Evolutionary conservation across 2,329 filamentous ascomycete genomes (phyloP).

Genomic region (Periconia macrospinosa): DNA sequence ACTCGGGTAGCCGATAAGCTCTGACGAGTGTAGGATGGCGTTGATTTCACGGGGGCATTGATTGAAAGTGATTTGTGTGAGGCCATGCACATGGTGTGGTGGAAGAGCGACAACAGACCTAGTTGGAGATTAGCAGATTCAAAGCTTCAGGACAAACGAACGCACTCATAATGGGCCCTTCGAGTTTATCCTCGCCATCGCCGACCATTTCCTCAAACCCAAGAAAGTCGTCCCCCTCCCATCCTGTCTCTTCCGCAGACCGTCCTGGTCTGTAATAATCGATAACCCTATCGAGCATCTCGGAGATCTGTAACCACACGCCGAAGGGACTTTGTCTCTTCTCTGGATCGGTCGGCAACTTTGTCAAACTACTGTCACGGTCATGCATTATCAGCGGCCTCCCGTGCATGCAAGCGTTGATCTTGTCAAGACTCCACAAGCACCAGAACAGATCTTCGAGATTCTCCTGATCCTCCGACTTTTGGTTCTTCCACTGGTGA

Average conservation of each 20-base stretch:
- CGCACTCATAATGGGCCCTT: slow-evolving; percentile 38
- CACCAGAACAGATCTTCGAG: slow-evolving; percentile 54
- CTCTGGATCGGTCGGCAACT: slow-evolving; percentile 45
- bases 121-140: slow-evolving; percentile 11
- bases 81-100: slow-evolving; percentile 59
- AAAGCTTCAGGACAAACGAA: slow-evolving; percentile 6
- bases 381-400: slow-evolving; percentile 53
- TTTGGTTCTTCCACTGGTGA: slow-evolving; percentile 43
- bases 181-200: slow-evolving; percentile 41
- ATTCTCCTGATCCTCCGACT: slow-evolving; percentile 41
- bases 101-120: slow-evolving; percentile 59
- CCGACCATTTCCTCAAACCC: slow-evolving; percentile 50
- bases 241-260: slow-evolving; percentile 46
- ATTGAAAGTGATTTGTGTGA: slow-evolving; percentile 55
- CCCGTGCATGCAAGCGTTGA: slow-evolving; percentile 52
- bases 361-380: slow-evolving; percentile 49
- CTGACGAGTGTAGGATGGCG: slow-evolving; percentile 57
- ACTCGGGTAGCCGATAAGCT: slow-evolving; percentile 59
- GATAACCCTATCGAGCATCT: slow-evolving; percentile 52
- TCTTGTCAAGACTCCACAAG: slow-evolving; percentile 52
- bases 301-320: slow-evolving; percentile 50
- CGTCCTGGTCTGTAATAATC: slow-evolving; percentile 50
- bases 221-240: slow-evolving; percentile 51
- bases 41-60: slow-evolving; percentile 49
- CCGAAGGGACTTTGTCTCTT: slow-evolving; percentile 51